Conservation (phyloP, 306 rosid species). For the peach (Prunus persica) region Prunus_persica_NCBIv2 NC_034009.1:30362501-30363000, state of each 20-base stretch:
- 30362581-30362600: too few relatives aligned
- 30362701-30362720: background rate
- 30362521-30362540: too few relatives aligned
- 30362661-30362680: too few relatives aligned
- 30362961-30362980: constrained; percentile 3
- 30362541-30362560: too few relatives aligned
- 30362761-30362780: constrained; percentile 47
- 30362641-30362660: too few relatives aligned
- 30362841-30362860: background rate
- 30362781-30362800: constrained; percentile 34
- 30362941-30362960: background rate
- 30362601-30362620: too few relatives aligned
- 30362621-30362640: too few relatives aligned
- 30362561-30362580: too few relatives aligned
- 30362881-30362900: constrained; percentile 4
- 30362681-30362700: background rate
- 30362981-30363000: constrained; percentile 5
- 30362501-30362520: background rate
- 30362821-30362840: constrained; percentile 22
- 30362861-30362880: background rate
- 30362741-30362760: constrained; percentile 46
- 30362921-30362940: background rate
- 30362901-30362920: background rate
- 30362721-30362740: constrained; percentile 3
- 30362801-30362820: constrained; percentile 33